These are phyloP conservation scores for Phylloporus sp. DNA, from an alignment of 768 basidiomycete genomes.

Conservation along the genomic window DNA sequence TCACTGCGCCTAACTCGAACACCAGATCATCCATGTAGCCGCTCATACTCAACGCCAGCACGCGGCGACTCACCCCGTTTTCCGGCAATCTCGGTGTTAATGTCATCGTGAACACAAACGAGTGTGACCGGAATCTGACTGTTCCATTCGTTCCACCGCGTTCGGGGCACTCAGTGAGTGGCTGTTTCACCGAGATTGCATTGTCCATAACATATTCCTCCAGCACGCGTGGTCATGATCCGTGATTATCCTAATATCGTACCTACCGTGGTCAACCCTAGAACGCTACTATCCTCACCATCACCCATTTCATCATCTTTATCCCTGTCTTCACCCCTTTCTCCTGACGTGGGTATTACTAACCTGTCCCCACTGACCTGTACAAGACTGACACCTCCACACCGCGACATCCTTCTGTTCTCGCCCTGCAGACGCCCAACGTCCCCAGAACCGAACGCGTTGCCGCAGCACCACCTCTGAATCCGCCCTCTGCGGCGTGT, in stretches of 20 bases:
- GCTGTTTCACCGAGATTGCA: neutral
- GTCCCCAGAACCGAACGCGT: slow-evolving; percentile 61
- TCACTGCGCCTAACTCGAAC: no score
- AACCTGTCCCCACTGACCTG: slow-evolving; percentile 22
- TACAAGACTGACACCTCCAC: slow-evolving; percentile 44
- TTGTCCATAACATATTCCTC: neutral
- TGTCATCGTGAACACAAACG: no score
- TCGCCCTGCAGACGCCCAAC: slow-evolving; percentile 65
- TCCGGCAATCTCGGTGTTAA: no score
- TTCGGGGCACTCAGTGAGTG: slow-evolving; percentile 78
- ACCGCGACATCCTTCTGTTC: slow-evolving; percentile 46
- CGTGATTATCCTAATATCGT: slow-evolving; percentile 89
- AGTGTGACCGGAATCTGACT: slow-evolving; percentile 41
- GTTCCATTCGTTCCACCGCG: slow-evolving; percentile 64
- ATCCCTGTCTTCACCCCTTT: slow-evolving; percentile 32
- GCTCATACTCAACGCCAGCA: no score
- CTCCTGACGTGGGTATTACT: slow-evolving; percentile 30
- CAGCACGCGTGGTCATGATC: slow-evolving; percentile 90
- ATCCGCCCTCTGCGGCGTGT: slow-evolving; percentile 38
- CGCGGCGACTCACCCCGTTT: no score
- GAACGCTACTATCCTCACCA: slow-evolving; percentile 3
- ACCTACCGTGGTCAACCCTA: slow-evolving; percentile 19
- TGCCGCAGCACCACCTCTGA: slow-evolving; percentile 22
- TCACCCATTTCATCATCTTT: slow-evolving; percentile 10
- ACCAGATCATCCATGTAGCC: no score